These are phyloP conservation scores for Hypoxylon lienhwacheense DNA, from an alignment of 495 filamentous ascomycete genomes.

Conservation along the genomic window DNA sequence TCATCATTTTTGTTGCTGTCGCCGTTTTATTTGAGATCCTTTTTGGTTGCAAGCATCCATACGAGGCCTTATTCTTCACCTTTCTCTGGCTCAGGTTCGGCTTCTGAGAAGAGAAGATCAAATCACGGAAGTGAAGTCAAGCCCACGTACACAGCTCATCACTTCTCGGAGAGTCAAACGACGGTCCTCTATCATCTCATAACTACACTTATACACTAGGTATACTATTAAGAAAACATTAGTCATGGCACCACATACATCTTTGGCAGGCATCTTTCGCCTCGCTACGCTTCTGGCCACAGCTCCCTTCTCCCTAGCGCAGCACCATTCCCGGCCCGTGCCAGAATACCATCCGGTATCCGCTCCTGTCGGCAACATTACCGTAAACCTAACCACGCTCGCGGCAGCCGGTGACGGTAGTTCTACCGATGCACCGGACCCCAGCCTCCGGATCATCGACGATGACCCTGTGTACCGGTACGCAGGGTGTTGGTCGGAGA, in stretches of 20 bases:
- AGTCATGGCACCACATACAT: constrained; percentile 12
- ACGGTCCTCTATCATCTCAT: not conserved
- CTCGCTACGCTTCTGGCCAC: constrained; percentile 9
- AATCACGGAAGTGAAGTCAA: not conserved
- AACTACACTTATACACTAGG: not conserved
- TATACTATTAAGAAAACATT: not conserved
- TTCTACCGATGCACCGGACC: not conserved
- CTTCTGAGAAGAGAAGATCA: not conserved
- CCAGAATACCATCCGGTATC: not conserved
- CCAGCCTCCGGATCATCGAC: constrained; percentile 26
- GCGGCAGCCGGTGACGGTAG: no score
- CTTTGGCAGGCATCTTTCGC: not conserved
- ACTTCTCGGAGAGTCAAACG: not conserved
- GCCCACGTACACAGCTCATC: not conserved
- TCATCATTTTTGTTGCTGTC: constrained; percentile 10
- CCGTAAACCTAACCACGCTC: not conserved
- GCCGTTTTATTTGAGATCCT: constrained; percentile 8
- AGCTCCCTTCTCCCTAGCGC: not conserved
- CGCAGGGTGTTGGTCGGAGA: constrained; percentile 56
- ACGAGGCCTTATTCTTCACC: constrained; percentile 1
- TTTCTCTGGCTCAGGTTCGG: constrained; percentile 1
- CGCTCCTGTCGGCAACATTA: not conserved
- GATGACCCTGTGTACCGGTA: constrained; percentile 41
- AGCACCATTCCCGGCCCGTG: not conserved
- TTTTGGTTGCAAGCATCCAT: constrained; percentile 14